Conservation (phyloP, 148 eudicot genomes). For the Persicaria maculosa region DNA sequence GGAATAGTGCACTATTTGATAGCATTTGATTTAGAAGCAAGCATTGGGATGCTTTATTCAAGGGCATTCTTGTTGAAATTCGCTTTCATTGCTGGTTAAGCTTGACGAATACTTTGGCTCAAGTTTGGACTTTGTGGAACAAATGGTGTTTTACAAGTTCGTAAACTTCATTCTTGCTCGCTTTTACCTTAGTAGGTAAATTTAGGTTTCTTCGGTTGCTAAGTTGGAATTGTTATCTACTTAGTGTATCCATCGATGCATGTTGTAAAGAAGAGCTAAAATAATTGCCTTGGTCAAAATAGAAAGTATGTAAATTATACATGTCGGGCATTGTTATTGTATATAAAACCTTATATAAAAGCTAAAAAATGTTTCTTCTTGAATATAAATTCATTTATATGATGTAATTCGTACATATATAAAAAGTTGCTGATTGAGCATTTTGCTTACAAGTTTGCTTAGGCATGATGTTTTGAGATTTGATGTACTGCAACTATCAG, state of each 20-base stretch:
- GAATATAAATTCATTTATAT: neutral
- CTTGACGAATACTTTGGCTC: too few relatives aligned
- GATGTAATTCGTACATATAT: neutral
- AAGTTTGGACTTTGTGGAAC: neutral
- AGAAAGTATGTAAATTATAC: neutral
- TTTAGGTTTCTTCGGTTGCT: neutral
- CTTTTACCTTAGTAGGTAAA: too few relatives aligned
- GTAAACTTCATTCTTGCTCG: too few relatives aligned
- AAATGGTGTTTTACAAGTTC: neutral
- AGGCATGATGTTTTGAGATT: too few relatives aligned
- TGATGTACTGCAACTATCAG: neutral
- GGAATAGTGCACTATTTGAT: neutral
- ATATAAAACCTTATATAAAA: neutral
- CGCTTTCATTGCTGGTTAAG: too few relatives aligned
- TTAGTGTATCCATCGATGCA: neutral
- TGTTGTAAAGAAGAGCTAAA: neutral
- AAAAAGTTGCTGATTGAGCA: neutral
- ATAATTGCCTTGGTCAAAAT: neutral
- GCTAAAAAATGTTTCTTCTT: neutral
- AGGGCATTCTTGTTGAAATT: neutral
- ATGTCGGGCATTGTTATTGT: neutral
- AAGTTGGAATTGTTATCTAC: neutral
- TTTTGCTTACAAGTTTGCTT: neutral
- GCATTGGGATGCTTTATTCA: neutral
- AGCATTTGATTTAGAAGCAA: neutral